phyloP scores from a whole-genome alignment of 352 stramenopile species.

The Pythium coloratum region DNA sequence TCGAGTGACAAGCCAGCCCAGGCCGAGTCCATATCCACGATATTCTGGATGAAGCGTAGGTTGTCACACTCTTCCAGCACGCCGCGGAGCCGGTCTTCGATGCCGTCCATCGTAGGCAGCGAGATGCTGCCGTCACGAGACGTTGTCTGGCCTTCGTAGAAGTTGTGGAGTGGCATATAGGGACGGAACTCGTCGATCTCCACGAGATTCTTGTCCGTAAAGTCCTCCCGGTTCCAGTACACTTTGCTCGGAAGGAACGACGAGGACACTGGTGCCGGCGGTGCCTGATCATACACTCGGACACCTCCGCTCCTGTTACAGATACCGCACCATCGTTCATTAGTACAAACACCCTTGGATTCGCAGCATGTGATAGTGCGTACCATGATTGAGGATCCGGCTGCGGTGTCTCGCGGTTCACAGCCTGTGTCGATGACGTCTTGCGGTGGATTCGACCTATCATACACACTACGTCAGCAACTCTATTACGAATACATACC shows the following conservation, averaged over 20 bases:
- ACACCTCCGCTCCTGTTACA: constrained; percentile 46
- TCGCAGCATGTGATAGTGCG: not conserved
- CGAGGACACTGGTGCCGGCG: constrained; percentile 3
- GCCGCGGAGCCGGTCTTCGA: constrained; percentile 59
- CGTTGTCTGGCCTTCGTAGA: constrained; percentile 60
- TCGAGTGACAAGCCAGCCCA: constrained; percentile 77
- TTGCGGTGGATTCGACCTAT: constrained; percentile 44
- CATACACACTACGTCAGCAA: not conserved
- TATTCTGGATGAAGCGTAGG: constrained; percentile 56
- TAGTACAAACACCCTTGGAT: not conserved
- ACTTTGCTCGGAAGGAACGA: constrained; percentile 8
- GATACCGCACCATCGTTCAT: not conserved
- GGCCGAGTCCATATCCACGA: constrained; percentile 82
- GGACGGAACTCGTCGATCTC: constrained; percentile 76
- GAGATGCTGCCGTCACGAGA: constrained; percentile 56
- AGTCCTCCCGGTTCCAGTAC: constrained; percentile 65
- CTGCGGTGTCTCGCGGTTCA: constrained; percentile 22
- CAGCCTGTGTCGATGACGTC: constrained; percentile 22
- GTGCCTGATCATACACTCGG: constrained; percentile 66
- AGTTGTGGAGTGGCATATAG: constrained; percentile 80
- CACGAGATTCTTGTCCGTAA: constrained; percentile 55
- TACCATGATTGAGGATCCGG: constrained; percentile 36
- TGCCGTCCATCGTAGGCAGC: constrained; percentile 51
- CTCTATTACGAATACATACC: not conserved
- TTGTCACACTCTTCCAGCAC: constrained; percentile 72